Conservation (phyloP, 1,284 basidiomycete species). For the Butyriboletus regius region DNA sequence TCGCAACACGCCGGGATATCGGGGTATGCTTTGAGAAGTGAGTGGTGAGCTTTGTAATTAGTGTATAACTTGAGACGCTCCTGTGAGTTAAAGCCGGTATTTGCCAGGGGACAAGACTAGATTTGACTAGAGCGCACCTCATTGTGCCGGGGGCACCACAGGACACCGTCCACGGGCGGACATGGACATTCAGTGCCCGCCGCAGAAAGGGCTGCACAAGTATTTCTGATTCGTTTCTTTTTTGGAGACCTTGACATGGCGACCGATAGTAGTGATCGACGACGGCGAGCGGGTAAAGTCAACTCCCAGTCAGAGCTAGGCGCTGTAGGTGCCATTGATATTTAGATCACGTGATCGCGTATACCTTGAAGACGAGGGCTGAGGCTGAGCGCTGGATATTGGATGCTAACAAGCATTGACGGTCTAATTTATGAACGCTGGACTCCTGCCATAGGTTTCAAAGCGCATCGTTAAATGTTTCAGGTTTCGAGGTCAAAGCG, state of each 20-base stretch:
- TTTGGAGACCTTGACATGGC: conserved; percentile 9
- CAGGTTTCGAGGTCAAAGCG: not conserved
- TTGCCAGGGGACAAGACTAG: not conserved
- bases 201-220: conserved; percentile 18
- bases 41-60: conserved; percentile 32
- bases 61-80: conserved; percentile 33
- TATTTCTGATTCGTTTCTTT: conserved; percentile 10
- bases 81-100: conserved; percentile 12
- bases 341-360: conserved; percentile 7
- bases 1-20: conserved; percentile 23
- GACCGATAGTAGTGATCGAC: not conserved
- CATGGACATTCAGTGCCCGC: conserved; percentile 16
- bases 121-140: conserved; percentile 19
- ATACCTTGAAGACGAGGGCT: not conserved
- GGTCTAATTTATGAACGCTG: not conserved
- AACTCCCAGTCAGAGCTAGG: conserved; percentile 1
- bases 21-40: conserved; percentile 25
- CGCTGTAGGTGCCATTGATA: not conserved
- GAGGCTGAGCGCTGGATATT: too few species aligned
- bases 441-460: not conserved
- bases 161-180: conserved; percentile 10
- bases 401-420: not conserved
- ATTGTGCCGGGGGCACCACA: conserved; percentile 29
- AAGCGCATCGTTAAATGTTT: not conserved
- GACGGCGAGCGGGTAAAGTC: not conserved